A percentile compares a stretch with the other conserved stretches of the same genome.
phyloP scores from a whole-genome alignment of 2,329 filamentous ascomycete species.

The Exophiala sideris region DNA sequence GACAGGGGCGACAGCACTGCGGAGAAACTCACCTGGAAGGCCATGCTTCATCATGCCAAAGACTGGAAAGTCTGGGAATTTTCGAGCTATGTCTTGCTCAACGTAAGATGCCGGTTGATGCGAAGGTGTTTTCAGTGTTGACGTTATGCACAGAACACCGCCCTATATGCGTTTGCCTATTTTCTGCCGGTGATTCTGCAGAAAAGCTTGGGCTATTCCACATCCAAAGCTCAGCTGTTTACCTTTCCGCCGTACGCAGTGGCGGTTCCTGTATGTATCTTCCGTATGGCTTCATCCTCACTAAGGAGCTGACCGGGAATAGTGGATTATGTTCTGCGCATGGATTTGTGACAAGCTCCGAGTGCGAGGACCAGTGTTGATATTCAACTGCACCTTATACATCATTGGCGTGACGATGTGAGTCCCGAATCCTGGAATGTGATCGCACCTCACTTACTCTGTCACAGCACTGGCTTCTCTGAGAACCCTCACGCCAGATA shows the following conservation, averaged over 20 bases:
- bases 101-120: not conserved
- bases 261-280: constrained; percentile 2
- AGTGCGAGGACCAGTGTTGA: constrained; percentile 63
- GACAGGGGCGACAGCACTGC: constrained; percentile 53
- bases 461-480: constrained; percentile 52
- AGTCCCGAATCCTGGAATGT: not conserved
- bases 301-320: not conserved
- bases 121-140: not conserved
- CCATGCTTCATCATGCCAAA: constrained; percentile 45
- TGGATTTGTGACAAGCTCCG: constrained; percentile 66
- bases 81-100: constrained; percentile 37
- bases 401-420: constrained; percentile 60
- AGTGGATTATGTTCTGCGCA: constrained; percentile 29
- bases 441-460: not conserved
- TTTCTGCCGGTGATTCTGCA: constrained; percentile 73
- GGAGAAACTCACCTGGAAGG: constrained; percentile 45
- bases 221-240: constrained; percentile 65
- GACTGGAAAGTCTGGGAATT: constrained; percentile 52
- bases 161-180: constrained; percentile 17
- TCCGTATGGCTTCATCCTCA: not conserved
- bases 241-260: constrained; percentile 67
- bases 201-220: constrained; percentile 60
- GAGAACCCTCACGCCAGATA: constrained; percentile 57
- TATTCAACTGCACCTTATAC: constrained; percentile 63
- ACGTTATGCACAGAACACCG: not conserved